Percentiles rank a stretch among this genome's conserved stretches.
Evolutionary conservation across 805 yeast genomes (phyloP).

Genomic region (Yarrowia sp.): DNA sequence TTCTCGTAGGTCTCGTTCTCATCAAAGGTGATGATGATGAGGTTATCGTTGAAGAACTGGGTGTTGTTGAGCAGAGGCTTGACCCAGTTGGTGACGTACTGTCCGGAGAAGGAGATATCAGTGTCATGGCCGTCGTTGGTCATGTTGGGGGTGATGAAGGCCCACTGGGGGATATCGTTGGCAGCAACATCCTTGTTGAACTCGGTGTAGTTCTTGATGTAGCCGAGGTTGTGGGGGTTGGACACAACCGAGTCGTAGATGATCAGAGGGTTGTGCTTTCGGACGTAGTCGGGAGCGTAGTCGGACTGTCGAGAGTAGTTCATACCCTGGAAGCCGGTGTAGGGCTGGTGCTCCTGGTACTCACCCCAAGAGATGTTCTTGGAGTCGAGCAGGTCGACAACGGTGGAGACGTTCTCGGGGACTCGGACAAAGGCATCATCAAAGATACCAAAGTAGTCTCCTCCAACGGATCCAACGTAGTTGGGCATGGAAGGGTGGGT

Average conservation of each 20-base stretch:
- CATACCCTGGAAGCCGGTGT: conserved; percentile 52
- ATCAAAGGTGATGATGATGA: conserved; percentile 51
- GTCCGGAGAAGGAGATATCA: conserved; percentile 47
- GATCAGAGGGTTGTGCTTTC: conserved; percentile 53
- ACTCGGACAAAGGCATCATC: conserved; percentile 48
- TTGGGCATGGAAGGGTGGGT: conserved; percentile 58
- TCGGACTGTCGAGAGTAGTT: conserved; percentile 47
- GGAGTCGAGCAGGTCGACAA: conserved; percentile 50
- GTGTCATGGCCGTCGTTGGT: conserved; percentile 54
- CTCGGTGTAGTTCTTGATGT: conserved; percentile 50
- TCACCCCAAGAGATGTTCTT: conserved; percentile 52
- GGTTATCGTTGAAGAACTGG: conserved; percentile 49
- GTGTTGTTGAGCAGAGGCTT: conserved; percentile 46
- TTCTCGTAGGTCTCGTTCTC: conserved; percentile 47
- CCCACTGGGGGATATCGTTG: conserved; percentile 51
- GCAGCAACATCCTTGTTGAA: conserved; percentile 45
- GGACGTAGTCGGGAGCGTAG: conserved; percentile 49
- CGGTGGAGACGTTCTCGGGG: conserved; percentile 48
- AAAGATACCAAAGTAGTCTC: conserved; percentile 51
- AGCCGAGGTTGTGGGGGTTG: conserved; percentile 42
- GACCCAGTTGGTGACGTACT: conserved; percentile 48
- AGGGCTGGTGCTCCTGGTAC: conserved; percentile 54
- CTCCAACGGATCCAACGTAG: conserved; percentile 50
- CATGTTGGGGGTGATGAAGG: conserved; percentile 55
- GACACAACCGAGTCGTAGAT: conserved; percentile 44